Base-by-base conservation (phyloP, 495 filamentous ascomycete species). In the Hyaloscypha variabilis region DNA sequence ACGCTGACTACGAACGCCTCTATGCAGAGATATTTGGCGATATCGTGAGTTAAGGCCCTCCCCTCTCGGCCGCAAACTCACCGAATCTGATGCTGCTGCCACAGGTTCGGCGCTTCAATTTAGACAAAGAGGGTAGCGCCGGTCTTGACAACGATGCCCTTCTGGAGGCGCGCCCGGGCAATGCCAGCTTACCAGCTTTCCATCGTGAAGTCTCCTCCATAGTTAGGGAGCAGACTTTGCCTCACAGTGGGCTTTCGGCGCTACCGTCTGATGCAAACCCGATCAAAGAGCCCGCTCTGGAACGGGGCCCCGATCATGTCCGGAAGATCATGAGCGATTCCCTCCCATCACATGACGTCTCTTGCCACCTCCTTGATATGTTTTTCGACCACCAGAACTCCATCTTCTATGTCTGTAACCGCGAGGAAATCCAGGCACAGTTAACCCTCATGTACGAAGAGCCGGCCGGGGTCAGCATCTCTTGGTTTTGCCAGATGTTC, bases 401-500 rank as follows among this genome's bases (percentile, higher is more conserved):
- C 42, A 60, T 66, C 23, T 66, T 66, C 63, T 66, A 60, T 66
- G 46, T 66, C 26, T 66, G 63, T 29, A 60, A 60, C 23, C 60
- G 57, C 55, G 58, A 62, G 49, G 58, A 67, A 55, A 58, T 25
- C 50, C 50, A 61, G 14, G 57, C 49, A 1, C 64, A 67, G 50
- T 30, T 67, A 34, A 31, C 51, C 21, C 64, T 61, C 25, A 67
- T 67, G 64, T 67, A 67, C 36, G 58, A 67, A 57, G 34, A 56
- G 26, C 58, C 64, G 28, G 30, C 17, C 8, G 19, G 14, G 51
- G 64, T 67, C n/a, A 61, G 28, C 57, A 62, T 67, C 39, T 54
- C 64, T 61, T 67, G 64, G 64, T 67, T 62, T 50, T 67, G 64
- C 52, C 64, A 67, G 51, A 67, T 67, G 64, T 67, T 67, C 31